These are phyloP conservation scores for Phytophthora boehmeriae DNA, from an alignment of 352 stramenopile genomes.

Conservation along the genomic window DNA sequence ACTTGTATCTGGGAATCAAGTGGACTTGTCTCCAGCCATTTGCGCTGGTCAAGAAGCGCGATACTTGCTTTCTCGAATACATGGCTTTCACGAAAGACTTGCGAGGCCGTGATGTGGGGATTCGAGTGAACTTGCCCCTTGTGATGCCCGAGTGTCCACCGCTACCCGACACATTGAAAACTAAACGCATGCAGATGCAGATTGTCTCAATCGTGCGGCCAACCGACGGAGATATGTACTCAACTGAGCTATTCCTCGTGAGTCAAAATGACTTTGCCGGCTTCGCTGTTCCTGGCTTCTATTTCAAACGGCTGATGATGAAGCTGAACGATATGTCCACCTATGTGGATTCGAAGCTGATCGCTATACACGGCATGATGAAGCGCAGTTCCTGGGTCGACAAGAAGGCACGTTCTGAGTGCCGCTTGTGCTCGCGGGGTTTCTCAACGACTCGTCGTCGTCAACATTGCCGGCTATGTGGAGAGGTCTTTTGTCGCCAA, in stretches of 20 bases:
- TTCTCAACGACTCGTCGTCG: constrained; percentile 63
- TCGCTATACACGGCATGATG: constrained; percentile 51
- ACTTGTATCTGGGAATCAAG: constrained; percentile 80
- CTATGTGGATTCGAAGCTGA: constrained; percentile 58
- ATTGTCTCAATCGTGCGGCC: constrained; percentile 55
- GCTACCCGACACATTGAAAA: constrained; percentile 48
- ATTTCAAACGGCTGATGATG: constrained; percentile 51
- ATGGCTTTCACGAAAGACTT: constrained; percentile 69
- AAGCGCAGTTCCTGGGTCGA: constrained; percentile 52
- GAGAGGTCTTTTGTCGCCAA: constrained; percentile 71
- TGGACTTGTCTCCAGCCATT: constrained; percentile 71
- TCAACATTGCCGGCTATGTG: constrained; percentile 79
- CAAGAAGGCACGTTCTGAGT: constrained; percentile 48
- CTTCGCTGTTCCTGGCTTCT: constrained; percentile 34
- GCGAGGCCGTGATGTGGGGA: constrained; percentile 54
- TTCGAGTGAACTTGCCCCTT: constrained; percentile 65
- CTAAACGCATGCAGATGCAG: constrained; percentile 53
- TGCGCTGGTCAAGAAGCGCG: constrained; percentile 60
- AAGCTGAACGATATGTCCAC: constrained; percentile 57
- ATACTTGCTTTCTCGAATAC: constrained; percentile 78
- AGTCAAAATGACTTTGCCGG: constrained; percentile 54
- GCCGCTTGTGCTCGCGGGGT: constrained; percentile 56
- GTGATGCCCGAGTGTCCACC: constrained; percentile 60
- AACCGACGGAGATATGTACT: constrained; percentile 26
- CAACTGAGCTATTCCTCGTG: constrained; percentile 59